Conservation (phyloP, 2,329 filamentous ascomycete species). For the Colletotrichum cereale region DNA sequence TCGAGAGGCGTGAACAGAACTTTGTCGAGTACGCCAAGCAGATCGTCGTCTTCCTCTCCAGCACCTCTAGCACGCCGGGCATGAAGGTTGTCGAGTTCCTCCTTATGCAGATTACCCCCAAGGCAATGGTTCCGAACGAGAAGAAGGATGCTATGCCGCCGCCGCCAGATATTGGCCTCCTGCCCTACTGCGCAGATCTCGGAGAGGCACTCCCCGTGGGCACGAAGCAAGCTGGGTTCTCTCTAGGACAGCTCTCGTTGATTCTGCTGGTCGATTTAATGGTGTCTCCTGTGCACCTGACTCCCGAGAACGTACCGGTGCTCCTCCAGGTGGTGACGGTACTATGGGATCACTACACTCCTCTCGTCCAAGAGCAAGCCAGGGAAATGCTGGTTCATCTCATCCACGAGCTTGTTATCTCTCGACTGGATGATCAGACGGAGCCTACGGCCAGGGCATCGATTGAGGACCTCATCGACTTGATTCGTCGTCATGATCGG, state of each 20-base stretch:
- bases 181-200: conserved; percentile 93
- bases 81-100: conserved; percentile 96
- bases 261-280: conserved; percentile 96
- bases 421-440: conserved; percentile 77
- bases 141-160: conserved; percentile 77
- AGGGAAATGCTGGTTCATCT: conserved; percentile 98
- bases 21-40: conserved; percentile 99
- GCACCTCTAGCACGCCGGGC: conserved; percentile 78
- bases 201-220: conserved; percentile 83
- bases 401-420: conserved; percentile 94
- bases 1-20: conserved; percentile 95
- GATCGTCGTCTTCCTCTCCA: conserved; percentile 95
- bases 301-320: conserved; percentile 83
- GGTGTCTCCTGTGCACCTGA: conserved; percentile 88
- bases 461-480: conserved; percentile 90
- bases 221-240: conserved; percentile 93
- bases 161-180: conserved; percentile 77
- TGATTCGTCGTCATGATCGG: conserved; percentile 84
- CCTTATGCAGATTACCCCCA: conserved; percentile 89
- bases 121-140: conserved; percentile 95
- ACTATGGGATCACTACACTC: conserved; percentile 97
- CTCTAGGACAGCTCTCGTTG: conserved; percentile 90
- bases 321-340: conserved; percentile 92
- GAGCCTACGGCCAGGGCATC: conserved; percentile 73
- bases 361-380: conserved; percentile 94